phyloP scores from a whole-genome alignment of 2,329 filamentous ascomycete species.

The Trichophyton equinum region DNA sequence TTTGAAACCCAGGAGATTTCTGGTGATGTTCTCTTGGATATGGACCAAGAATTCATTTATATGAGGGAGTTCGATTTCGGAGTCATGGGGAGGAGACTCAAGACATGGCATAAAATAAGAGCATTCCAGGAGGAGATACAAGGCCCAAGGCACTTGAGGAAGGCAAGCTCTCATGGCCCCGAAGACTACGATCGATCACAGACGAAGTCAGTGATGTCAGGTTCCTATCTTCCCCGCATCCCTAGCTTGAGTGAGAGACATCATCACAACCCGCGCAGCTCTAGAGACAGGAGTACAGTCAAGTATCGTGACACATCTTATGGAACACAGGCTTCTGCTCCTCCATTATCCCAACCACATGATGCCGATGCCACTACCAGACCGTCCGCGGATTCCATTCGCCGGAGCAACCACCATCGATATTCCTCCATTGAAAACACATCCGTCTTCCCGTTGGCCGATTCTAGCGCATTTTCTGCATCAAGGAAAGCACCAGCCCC shows the following conservation, averaged over 20 bases:
- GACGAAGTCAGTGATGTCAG: conserved; percentile 27
- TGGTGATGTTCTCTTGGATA: conserved; percentile 80
- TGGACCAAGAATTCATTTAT: conserved; percentile 91
- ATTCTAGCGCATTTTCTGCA: conserved; percentile 12
- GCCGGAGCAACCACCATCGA: conserved; percentile 71
- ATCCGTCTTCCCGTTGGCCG: conserved; percentile 19
- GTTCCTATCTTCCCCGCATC: conserved; percentile 33
- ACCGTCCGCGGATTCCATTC: conserved; percentile 69
- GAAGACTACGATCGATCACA: conserved; percentile 35
- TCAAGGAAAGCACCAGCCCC: conserved; percentile 19
- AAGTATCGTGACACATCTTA: conserved; percentile 13
- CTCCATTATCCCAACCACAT: conserved; percentile 33
- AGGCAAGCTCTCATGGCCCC: conserved; percentile 31
- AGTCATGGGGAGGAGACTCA: conserved; percentile 74
- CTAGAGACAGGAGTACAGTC: conserved; percentile 9
- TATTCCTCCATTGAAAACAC: conserved; percentile 77
- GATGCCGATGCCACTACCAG: conserved; percentile 33
- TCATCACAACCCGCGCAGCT: conserved; percentile 5
- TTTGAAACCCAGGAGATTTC: conserved; percentile 94
- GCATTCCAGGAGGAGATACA: conserved; percentile 76
- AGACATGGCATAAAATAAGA: conserved; percentile 96
- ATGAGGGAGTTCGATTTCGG: conserved; percentile 92
- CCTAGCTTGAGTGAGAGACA: conserved; percentile 25
- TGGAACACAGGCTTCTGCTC: conserved; percentile 23
- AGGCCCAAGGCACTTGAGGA: conserved; percentile 38